These are phyloP conservation scores for Penicillium sp. DNA, from an alignment of 2,329 filamentous ascomycete species.

Conservation along the genomic window DNA sequence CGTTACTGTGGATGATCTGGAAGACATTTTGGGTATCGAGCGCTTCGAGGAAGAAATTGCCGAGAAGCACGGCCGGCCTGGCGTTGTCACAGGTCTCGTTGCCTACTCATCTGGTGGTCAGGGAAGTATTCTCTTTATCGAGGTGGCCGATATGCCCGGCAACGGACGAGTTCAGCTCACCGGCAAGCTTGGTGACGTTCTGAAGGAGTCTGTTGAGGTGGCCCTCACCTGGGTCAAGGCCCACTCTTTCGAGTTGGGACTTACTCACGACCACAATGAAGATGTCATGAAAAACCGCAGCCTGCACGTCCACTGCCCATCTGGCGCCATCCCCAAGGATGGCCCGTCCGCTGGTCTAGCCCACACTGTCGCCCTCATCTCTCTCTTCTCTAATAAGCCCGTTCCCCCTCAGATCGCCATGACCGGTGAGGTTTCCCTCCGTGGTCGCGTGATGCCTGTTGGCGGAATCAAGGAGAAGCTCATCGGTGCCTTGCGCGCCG, in stretches of 20 bases:
- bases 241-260: slow-evolving; percentile 84
- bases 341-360: slow-evolving; percentile 81
- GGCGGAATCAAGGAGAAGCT: slow-evolving; percentile 99
- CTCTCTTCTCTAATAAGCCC: slow-evolving; percentile 77
- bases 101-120: slow-evolving; percentile 91
- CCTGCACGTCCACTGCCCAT: slow-evolving; percentile 94
- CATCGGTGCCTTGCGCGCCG: slow-evolving; percentile 87
- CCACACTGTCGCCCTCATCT: slow-evolving; percentile 90
- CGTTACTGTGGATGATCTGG: slow-evolving; percentile 76
- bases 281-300: slow-evolving; percentile 95
- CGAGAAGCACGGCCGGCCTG: slow-evolving; percentile 76
- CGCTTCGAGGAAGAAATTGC: slow-evolving; percentile 95
- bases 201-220: slow-evolving; percentile 96
- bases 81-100: slow-evolving; percentile 92
- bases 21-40: slow-evolving; percentile 87
- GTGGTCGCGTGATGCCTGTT: slow-evolving; percentile 87
- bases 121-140: slow-evolving; percentile 96
- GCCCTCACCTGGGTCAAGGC: slow-evolving; percentile 96
- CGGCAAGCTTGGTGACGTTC: slow-evolving; percentile 90
- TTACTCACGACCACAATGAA: slow-evolving; percentile 74
- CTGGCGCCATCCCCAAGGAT: slow-evolving; percentile 93
- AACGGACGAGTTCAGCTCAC: slow-evolving; percentile 89
- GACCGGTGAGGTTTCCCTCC: slow-evolving; percentile 78
- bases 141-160: slow-evolving; percentile 96
- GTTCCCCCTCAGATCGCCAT: slow-evolving; percentile 93